phyloP scores from a whole-genome alignment of 2,329 filamentous ascomycete species.

The Thermoascus crustaceus region DNA sequence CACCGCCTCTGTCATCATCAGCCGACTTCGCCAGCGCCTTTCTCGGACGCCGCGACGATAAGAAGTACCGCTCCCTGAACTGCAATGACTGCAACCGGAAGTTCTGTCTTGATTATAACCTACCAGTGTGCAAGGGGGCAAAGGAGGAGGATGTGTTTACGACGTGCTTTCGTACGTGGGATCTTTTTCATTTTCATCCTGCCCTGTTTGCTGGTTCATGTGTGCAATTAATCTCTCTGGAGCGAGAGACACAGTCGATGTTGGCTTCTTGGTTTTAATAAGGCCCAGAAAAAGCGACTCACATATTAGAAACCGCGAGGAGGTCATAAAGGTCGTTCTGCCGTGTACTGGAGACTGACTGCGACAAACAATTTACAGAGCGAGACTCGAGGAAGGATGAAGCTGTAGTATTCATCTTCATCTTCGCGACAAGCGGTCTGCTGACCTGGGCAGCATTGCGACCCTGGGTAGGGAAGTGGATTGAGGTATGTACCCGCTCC shows the following conservation, averaged over 20 bases:
- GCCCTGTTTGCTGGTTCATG: too few relatives aligned
- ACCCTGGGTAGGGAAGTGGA: conserved; percentile 51
- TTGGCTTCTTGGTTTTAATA: neutral
- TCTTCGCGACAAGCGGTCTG: conserved; percentile 53
- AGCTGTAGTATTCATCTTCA: conserved; percentile 58
- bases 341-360: conserved; percentile 8
- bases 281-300: too few relatives aligned
- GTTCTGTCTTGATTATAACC: conserved; percentile 56
- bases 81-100: conserved; percentile 61
- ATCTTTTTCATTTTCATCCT: neutral
- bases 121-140: conserved; percentile 53
- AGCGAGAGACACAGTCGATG: too few relatives aligned
- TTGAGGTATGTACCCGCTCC: conserved; percentile 36
- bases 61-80: conserved; percentile 38
- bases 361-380: conserved; percentile 33
- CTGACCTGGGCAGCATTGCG: conserved; percentile 53
- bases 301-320: too few relatives aligned
- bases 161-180: conserved; percentile 52
- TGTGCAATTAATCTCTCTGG: too few relatives aligned
- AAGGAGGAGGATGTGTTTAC: conserved; percentile 58
- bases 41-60: conserved; percentile 11
- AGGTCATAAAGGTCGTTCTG: too few relatives aligned
- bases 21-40: conserved; percentile 13
- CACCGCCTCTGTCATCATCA: conserved; percentile 22
- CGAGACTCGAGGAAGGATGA: conserved; percentile 61